Base-by-base conservation (phyloP, 129 eudicot species). In the Pittosporum tobira region DNA sequence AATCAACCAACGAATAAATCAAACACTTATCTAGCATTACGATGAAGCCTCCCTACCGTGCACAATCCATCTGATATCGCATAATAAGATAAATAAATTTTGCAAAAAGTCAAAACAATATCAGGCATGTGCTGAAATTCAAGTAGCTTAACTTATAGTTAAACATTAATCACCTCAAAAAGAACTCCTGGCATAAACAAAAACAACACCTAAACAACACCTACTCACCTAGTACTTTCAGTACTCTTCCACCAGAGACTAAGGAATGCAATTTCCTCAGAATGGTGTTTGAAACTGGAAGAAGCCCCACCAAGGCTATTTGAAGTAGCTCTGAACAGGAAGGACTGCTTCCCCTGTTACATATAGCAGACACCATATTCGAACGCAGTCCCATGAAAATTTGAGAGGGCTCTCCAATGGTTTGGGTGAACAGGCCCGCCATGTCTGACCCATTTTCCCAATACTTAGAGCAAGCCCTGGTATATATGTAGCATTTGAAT, bases 271-370 rank as follows among this genome's bases (percentile, higher is more conserved):
- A 2, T 6, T 62, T 69, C 58, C 58, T 37, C 49, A 62, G 61
- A 5, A 77, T 65, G 44, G 75, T 29, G 20, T 26, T 40, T 15
- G 62, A 80, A 62, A 81, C 54, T 2, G 77, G 77, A 47, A 77
- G 51, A 21, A 77, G 50, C 31, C 69, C 77, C 51, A 70, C 29
- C 27, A 57, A 50, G 7, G 73, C 75, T 53, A 77, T 43, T 23
- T 66, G 80, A 31, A 73, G 74, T 34, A 66, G 80, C 26, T 77
- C 75, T 14, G 78, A 73, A 52, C 73, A 62, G 52, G 72, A 66
- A 20, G 47, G 57, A 44, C 75, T 75, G 10, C 51, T 81, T 22
- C 19, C 45, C 72, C 19, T 75, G 67, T 73, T 64, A 63, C 77
- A 44, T 47, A 66, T 75, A 25, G 66, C 75, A 30, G 48, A 19